Evolutionary conservation across 2,329 filamentous ascomycete genomes (phyloP), one percentile per base, ranked within the genome.

Genomic region (Botrytis hyacinthi): DNA sequence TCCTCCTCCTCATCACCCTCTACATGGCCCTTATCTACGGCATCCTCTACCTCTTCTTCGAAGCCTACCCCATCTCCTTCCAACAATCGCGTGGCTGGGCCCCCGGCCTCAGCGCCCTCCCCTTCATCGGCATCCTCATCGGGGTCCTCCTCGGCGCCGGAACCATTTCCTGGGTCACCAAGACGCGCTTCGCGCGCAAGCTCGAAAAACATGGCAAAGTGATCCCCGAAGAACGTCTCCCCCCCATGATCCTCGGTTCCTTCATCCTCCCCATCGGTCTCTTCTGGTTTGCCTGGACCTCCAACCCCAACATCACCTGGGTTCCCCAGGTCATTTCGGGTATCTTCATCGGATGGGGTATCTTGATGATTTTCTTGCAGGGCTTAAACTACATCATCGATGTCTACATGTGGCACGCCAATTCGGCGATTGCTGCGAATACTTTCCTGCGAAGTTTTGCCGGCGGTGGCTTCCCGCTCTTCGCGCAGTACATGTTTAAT

Each of bases 271-370:
- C 91, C 1, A 84, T 82, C 46, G 91, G 91, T n/a, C 87, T 94
- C 51, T 93, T 94, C 83, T 93, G 91, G 91, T 93, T 93, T 76
- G 92, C 91, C 75, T 93, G 91, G 91, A 88, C 90, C 7, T 79
- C 79, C 75, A 83, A 81, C 32, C 76, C 75, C 6, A 82, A 86
- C 65, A 84, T 91, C 35, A 89, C 90, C 82, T 92, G 90, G 90
- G 88, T 89, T 69, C 88, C 89, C 1, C 90, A 90, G 4, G 85
- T 88, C 3, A 82, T 87, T 12, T 91, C 89, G 4, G 90, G 90
- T 60, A 81, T 92, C 63, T 84, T 87, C 83, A 88, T 90, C 69
- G 93, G 93, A 4, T 92, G 93, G 66, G 93, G 93, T 5, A 90
- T 96, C 79, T 4, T 69, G 12, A 69, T 73, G 42, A 68, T 73